Percentiles rank a stretch among this genome's conserved stretches.
These are phyloP conservation scores for Krasilnikovozyma curviuscula DNA, from an alignment of 768 basidiomycete genomes.

Conservation along the genomic window DNA sequence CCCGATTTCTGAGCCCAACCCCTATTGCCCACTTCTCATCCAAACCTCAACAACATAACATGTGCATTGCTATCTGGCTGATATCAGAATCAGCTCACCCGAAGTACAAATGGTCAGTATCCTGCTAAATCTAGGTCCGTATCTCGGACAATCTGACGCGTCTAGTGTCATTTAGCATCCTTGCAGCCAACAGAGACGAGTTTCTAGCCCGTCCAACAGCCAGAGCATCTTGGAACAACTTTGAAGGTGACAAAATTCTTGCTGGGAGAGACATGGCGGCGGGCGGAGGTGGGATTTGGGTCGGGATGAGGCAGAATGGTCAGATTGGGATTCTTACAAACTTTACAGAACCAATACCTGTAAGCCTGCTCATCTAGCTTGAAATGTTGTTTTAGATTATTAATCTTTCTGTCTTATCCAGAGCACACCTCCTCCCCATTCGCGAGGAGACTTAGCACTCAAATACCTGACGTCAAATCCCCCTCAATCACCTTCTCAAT, in stretches of 20 bases:
- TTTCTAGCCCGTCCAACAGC: slow-evolving; percentile 4
- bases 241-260: not conserved
- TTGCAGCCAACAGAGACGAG: slow-evolving; percentile 9
- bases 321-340: slow-evolving; percentile 8
- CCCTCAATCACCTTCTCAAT: not conserved
- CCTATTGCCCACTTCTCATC: no score
- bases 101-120: slow-evolving; percentile 1
- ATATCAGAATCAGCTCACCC: slow-evolving; percentile 3
- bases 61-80: slow-evolving; percentile 12
- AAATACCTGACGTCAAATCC: no score
- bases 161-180: not conserved
- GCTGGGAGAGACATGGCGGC: not conserved
- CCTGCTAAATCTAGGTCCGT: not conserved
- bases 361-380: not conserved
- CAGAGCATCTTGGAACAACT: not conserved
- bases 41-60: no score
- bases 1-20: no score
- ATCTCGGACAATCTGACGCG: not conserved
- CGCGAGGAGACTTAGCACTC: no score
- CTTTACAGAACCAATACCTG: slow-evolving; percentile 7
- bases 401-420: not conserved
- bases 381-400: not conserved
- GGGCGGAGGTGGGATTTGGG: slow-evolving; percentile 7
- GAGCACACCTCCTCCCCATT: not conserved
- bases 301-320: slow-evolving; percentile 3